Base-by-base conservation (phyloP, 2,329 filamentous ascomycete species). In the Bertia moriformis region DNA sequence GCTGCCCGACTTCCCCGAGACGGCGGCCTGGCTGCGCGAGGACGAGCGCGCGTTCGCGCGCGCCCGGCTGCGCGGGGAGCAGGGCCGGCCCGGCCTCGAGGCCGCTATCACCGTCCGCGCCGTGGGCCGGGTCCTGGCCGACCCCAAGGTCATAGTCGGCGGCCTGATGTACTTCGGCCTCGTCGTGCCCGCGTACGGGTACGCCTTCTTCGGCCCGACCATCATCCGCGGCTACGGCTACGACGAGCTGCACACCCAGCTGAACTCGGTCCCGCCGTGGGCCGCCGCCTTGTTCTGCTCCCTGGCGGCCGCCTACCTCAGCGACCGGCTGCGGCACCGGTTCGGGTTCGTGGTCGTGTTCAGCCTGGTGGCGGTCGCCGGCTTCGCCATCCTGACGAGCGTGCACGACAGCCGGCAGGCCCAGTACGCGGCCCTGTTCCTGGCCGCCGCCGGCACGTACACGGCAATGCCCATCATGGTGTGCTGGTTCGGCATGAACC, bases 401-500 rank as follows among this genome's bases (percentile, higher is more conserved):
- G 37, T 44, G n/a, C 47, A 51, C 35, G 39, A 45, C 24, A 29
- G 40, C n/a, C 10, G 37, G 3, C 33, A 51, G 1, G 48, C 49
- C 1, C 47, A 59, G 33, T 65, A 65, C 41, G 56, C 53, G 3
- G 61, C 52, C 2, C 51, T 62, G 2, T 59, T 56, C 39, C 47
- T 65, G 5, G 50, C 60, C 10, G 47, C 58, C 1, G 61, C 63
- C 55, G 61, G 59, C 4, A 38, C 48, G 1, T 53, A 52, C 27
- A 43, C 45, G 15, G 43, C 46, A 4, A 51, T 45, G 3, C 43
- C 47, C 1, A 42, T 48, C 14, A 46, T 55, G 14, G 39, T 56
- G 13, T 57, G 54, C 42, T 64, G 61, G 61, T 50, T 58, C 1
- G 45, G 59, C 4, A 63, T 63, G 46, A 63, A 63, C 41, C 50